Conservation (phyloP, 257 asterid genomes). For the Cinchona pubescens region DNA sequence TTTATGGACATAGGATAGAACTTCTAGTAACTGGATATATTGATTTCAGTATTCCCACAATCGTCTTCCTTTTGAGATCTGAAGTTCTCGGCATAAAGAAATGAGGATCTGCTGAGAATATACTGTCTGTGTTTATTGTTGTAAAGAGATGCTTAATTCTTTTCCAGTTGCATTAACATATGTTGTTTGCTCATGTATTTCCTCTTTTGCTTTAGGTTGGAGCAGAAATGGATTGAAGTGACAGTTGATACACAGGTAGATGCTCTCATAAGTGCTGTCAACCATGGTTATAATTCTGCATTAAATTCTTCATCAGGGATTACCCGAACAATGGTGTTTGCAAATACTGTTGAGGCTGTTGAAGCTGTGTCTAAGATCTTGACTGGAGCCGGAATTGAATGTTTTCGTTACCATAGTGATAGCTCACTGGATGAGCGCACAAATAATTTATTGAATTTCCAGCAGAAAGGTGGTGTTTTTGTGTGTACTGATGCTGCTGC, state of each 20-base stretch:
- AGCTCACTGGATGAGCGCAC: conserved; percentile 76
- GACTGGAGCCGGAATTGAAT: conserved; percentile 55
- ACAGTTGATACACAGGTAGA: conserved; percentile 69
- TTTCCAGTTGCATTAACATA: not conserved
- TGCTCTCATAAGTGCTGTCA: conserved; percentile 68
- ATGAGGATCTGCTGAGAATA: not conserved
- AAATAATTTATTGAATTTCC: conserved; percentile 63
- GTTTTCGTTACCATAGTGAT: conserved; percentile 71
- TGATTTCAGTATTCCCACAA: not conserved
- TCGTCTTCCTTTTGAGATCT: not conserved
- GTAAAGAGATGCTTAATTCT: not conserved
- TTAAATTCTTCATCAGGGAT: conserved; percentile 34
- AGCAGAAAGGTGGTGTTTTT: conserved; percentile 83
- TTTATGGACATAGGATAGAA: not conserved
- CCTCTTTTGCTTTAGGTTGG: conserved; percentile 53
- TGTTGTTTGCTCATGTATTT: not conserved
- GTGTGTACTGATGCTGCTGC: conserved; percentile 99
- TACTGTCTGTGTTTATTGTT: not conserved
- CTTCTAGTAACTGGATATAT: not conserved
- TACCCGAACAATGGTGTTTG: conserved; percentile 82
- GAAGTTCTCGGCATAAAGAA: not conserved
- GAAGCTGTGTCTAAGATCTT: conserved; percentile 74
- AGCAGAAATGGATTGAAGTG: conserved; percentile 90
- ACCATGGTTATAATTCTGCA: conserved; percentile 32
- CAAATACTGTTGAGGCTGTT: conserved; percentile 93